Base-by-base conservation (phyloP, 176 grass and related monocot species). In the Musa itinerans region DNA sequence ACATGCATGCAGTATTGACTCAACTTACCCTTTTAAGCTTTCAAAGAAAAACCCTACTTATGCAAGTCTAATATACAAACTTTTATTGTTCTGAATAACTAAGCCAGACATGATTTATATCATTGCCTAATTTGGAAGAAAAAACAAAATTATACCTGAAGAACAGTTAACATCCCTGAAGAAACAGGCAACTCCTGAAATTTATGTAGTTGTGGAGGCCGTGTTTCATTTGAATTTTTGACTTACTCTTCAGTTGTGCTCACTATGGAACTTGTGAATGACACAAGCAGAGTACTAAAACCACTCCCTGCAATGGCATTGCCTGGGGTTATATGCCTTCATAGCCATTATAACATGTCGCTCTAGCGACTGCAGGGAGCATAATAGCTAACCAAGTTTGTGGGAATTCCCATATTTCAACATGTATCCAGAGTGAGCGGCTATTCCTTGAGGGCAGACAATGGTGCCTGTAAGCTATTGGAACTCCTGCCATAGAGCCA, bases 281-380 rank as follows among this genome's bases (percentile, higher is more conserved):
- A 84, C 72, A 67, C 76, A 72, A 68, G 79, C 76, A 74, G 83
- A 97, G 93, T 84, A 90, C 85, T 51, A 93, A 85, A 62, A 88
- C 90, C 65, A 93, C 90, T 74, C 90, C 85, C 61, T 97, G 90
- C 48, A 97, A 83, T 57, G 90, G 83, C 69, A 89, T 93, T 19
- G 85, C 87, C 82, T 93, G 93, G 69, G 93, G 90, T 81, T 98
- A 98, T 89, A 98, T 93, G 53, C 81, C 88, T 72, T 69, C 84
- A 77, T 93, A 98, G n/a, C 94, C 90, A 54, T 53, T 68, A 72
- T 93, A 97, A 83, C 74, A 83, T 76, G 87, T 79, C 21, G 81
- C 90, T 65, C 65, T 77, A 78, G 82, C 84, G 64, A 84, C 77
- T 59, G 49, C 66, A 73, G 82, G 86, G 82, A 49, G 69, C 72